Evolutionary conservation across 176 grass and related monocot species (phyloP).

Genomic region (Oryza nivara): DNA sequence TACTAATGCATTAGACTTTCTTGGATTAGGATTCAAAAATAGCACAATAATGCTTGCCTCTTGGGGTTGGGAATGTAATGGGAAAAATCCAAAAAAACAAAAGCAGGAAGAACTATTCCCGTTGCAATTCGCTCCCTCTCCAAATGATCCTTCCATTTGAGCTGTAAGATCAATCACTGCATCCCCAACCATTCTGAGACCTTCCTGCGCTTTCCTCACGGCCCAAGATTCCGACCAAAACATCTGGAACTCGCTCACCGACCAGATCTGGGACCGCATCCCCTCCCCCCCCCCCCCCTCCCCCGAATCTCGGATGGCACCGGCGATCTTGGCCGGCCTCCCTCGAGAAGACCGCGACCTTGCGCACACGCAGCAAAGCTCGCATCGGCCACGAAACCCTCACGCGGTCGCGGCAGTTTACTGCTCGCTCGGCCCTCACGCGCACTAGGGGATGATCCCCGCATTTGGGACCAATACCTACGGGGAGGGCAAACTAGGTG

Average conservation of each 20-base stretch:
- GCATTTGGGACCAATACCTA: neutral
- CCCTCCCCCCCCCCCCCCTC: neutral
- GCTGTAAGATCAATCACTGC: neutral
- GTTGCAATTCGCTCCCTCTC: neutral
- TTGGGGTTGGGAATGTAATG: neutral
- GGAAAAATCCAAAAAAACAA: neutral
- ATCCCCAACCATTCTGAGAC: neutral
- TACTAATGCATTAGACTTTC: neutral
- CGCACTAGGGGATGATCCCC: neutral
- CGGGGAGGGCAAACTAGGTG: neutral
- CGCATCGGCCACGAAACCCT: neutral
- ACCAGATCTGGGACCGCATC: neutral
- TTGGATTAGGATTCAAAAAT: neutral
- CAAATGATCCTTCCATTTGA: neutral
- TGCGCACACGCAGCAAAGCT: neutral
- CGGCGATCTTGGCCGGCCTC: neutral
- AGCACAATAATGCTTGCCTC: neutral
- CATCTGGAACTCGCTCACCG: neutral
- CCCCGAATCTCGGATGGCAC: neutral
- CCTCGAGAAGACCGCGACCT: neutral
- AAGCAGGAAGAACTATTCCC: neutral
- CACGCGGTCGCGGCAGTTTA: neutral
- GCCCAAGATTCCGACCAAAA: neutral
- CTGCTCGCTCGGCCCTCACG: neutral
- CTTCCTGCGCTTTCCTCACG: too few species aligned